These are phyloP conservation scores for Salvia rosmarinus DNA, from an alignment of 257 asterid species.

Conservation along the genomic window DNA sequence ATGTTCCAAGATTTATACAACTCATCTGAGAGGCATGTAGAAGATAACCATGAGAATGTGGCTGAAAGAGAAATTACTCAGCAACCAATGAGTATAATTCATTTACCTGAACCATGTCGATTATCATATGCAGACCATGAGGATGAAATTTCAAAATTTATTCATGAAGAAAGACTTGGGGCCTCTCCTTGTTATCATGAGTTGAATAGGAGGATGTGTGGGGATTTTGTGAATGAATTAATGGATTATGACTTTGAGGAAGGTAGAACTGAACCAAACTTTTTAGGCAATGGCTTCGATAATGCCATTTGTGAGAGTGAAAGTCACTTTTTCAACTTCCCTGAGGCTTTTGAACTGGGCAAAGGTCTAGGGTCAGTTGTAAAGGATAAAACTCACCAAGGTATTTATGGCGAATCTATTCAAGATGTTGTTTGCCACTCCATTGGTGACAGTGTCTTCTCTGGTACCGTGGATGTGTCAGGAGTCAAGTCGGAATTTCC, in stretches of 20 bases:
- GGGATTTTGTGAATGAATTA: slow-evolving; percentile 39
- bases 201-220: slow-evolving; percentile 26
- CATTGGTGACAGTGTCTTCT: slow-evolving; percentile 33
- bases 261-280: slow-evolving; percentile 34
- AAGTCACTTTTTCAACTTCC: slow-evolving; percentile 44
- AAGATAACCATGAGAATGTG: slow-evolving; percentile 36
- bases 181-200: slow-evolving; percentile 40
- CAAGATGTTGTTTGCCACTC: slow-evolving; percentile 37
- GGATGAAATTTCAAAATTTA: slow-evolving; percentile 33
- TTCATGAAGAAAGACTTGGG: slow-evolving; percentile 44
- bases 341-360: slow-evolving; percentile 52
- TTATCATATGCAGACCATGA: slow-evolving; percentile 43
- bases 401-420: slow-evolving; percentile 30
- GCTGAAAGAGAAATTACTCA: slow-evolving; percentile 36
- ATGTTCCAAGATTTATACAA: slow-evolving; percentile 50
- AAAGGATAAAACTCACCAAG: slow-evolving; percentile 29
- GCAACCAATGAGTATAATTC: slow-evolving; percentile 39
- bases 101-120: slow-evolving; percentile 43
- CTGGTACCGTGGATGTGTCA: slow-evolving; percentile 32
- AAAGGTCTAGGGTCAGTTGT: slow-evolving; percentile 49
- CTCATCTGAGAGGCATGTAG: slow-evolving; percentile 30
- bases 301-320: slow-evolving; percentile 30
- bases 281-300: slow-evolving; percentile 35
- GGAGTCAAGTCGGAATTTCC: slow-evolving; percentile 42
- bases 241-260: slow-evolving; percentile 42